phyloP scores from a whole-genome alignment of 2,329 filamentous ascomycete species.

The Colletotrichum magnum region DNA sequence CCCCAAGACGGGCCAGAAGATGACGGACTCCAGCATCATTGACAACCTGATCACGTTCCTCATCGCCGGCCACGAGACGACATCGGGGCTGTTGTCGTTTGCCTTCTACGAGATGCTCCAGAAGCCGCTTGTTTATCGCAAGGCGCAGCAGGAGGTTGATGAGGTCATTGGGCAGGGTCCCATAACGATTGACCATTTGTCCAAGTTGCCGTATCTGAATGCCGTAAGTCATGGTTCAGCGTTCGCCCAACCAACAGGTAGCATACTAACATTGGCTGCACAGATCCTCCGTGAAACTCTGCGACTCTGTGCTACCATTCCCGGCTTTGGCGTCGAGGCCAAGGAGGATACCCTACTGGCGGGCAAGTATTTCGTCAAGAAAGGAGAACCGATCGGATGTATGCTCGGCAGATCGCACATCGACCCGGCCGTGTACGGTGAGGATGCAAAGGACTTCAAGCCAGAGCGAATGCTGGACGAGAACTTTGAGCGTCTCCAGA shows the following conservation, averaged over 20 bases:
- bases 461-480: constrained; percentile 75
- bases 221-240: constrained; percentile 52
- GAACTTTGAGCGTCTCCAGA: constrained; percentile 55
- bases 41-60: constrained; percentile 80
- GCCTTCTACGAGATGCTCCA: constrained; percentile 75
- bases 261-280: constrained; percentile 22
- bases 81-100: constrained; percentile 76
- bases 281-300: constrained; percentile 68
- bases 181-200: constrained; percentile 71
- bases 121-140: constrained; percentile 70
- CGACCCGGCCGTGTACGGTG: constrained; percentile 70
- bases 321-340: constrained; percentile 48
- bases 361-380: constrained; percentile 67
- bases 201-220: constrained; percentile 73
- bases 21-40: constrained; percentile 72
- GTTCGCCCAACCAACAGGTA: neutral
- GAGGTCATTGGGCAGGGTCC: constrained; percentile 70
- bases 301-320: constrained; percentile 47
- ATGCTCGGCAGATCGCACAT: constrained; percentile 66
- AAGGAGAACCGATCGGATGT: constrained; percentile 58
- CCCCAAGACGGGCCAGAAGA: constrained; percentile 72
- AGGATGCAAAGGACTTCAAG: constrained; percentile 69
- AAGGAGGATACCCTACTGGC: constrained; percentile 59
- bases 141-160: constrained; percentile 79
- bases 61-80: constrained; percentile 79